These are phyloP conservation scores for Misopates orontium DNA, from an alignment of 257 asterid species.

Conservation along the genomic window DNA sequence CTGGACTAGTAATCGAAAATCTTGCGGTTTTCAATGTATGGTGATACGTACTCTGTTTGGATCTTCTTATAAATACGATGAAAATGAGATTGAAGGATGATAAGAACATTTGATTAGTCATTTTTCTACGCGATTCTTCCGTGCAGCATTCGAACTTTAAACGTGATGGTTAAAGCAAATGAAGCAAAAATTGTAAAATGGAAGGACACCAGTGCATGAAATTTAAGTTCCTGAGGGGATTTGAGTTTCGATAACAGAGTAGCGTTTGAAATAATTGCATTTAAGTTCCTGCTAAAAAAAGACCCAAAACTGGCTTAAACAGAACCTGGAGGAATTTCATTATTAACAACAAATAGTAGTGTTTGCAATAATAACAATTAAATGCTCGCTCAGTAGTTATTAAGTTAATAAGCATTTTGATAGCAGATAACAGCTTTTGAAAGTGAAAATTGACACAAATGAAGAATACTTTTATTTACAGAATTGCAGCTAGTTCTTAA, in stretches of 20 bases:
- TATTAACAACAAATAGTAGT: no score
- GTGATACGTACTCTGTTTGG: conserved; percentile 19
- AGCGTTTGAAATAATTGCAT: no score
- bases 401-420: no score
- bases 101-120: not conserved
- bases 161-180: not conserved
- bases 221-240: no score
- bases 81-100: not conserved
- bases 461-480: not conserved
- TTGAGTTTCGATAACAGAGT: no score
- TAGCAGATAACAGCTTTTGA: conserved; percentile 8
- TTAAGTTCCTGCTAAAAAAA: no score
- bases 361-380: no score
- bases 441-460: conserved; percentile 5
- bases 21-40: no score
- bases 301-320: not conserved
- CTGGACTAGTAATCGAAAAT: conserved; percentile 1
- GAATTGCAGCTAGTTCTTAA: conserved; percentile 5
- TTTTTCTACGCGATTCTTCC: conserved; percentile 11
- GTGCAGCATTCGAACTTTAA: not conserved
- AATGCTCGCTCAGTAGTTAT: not conserved
- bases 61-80: conserved; percentile 11
- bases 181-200: not conserved
- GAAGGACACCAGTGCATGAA: not conserved
- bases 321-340: not conserved